Base-by-base conservation (phyloP, 208 protist species). In the Crithidia expoeki region DNA sequence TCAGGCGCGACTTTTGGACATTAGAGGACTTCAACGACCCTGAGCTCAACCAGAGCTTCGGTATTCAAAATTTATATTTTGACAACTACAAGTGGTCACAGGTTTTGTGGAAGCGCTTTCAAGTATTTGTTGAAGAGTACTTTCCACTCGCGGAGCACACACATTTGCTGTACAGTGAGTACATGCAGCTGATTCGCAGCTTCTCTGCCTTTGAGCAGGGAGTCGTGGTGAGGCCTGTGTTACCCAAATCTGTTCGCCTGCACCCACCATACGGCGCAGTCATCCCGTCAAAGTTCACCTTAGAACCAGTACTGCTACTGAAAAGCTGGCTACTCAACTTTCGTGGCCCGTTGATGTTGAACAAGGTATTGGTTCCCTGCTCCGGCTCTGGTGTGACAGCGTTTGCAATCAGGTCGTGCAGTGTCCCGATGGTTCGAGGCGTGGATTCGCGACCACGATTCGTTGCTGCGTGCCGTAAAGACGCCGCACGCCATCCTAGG, bases 11-110 rank as follows among this genome's bases (percentile, higher is more conserved):
- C 63, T 96, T 96, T 65, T 96, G 92, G 90, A 62, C 72, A 9
- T 62, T 95, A 4, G 86, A 92, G 2, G 92, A 96, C 60, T 96
- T 92, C 74, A 96, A 95, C 66, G 88, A 96, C 57, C 79, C 88
- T 0, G 89, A 96, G 64, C 64, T 94, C 19, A 96, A 96, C 53
- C 74, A 80, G n/a, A 95, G 89, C 36, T 94, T 89, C 65, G 92
- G 92, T 19, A 78, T 95, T 19, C 92, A 96, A 67, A 96, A 96
- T 58, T 58, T 90, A 2, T 95, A 90, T 46, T 96, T 96, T 84
- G 92, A 96, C 65, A 96, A 96, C 51, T 95, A 91, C 58, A 94
- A 94, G 40, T 96, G 92, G 92, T 94, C 92, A 2, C 88, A 94
- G 67, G 81, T 94, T 28, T 63, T 96, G 51, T 96, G 89, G 88